Base-by-base conservation (phyloP, 345 rosid species). In the Balakata baccata region DNA sequence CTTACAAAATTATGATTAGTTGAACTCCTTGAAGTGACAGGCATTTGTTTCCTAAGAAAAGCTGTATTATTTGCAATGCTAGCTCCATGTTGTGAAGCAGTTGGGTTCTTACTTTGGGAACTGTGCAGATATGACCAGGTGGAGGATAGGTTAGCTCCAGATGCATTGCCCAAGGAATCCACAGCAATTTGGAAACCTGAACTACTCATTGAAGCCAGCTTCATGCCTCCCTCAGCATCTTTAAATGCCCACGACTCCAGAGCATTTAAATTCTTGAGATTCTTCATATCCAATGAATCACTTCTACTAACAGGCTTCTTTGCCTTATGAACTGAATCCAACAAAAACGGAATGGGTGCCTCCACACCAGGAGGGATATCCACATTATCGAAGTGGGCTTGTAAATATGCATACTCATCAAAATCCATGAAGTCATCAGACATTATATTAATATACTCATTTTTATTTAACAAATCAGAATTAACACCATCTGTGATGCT, bases 331-430 rank as follows among this genome's bases (percentile, higher is more conserved):
- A 74, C 16, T 51, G 83, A 80, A 79, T 77, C 75, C 3, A 85
- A 65, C 71, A 89, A 82, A 88, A 87, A 86, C 58, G 94, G 93
- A 74, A 94, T 80, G 2, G 90, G 34, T 47, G 85, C 89, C 84
- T 94, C 98, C 79, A 94, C 96, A 49, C 88, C 94, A 76, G 97
- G 70, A 69, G 97, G 95, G 60, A 90, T 59, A 81, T 89, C 86
- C 74, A 82, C 84, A 54, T 71, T 69, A 82, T 94, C 95, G 41
- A 90, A 89, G 76, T 87, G 86, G 37, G 86, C 86, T 87, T 92
- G 97, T 73, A 90, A 83, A 69, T 69, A 52, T 70, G 78, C 84
- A 75, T 84, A 89, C 2, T 81, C 77, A 64, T 88, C 89, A 76
- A 78, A 62, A 74, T 82, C 83, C 70, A 80, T 73, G 25, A 57